These are phyloP conservation scores for Hirsutella minnesotensis DNA, from an alignment of 2,329 filamentous ascomycete genomes.

Conservation along the genomic window DNA sequence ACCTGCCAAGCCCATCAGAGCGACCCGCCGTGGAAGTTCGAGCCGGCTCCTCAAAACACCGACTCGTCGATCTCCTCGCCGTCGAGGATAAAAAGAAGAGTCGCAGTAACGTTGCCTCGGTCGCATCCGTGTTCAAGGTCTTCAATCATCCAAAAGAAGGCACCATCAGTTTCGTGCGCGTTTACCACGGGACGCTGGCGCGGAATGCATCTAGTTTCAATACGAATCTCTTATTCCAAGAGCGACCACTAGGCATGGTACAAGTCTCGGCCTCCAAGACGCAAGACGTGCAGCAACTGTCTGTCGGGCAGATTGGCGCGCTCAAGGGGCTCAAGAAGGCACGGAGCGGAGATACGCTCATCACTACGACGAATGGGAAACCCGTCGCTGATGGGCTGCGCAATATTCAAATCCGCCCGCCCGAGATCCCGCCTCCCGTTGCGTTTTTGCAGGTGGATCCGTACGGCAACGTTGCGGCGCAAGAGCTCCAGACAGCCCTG, in stretches of 20 bases:
- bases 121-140: slow-evolving; percentile 82
- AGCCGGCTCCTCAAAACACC: slow-evolving; percentile 41
- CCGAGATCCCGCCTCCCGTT: slow-evolving; percentile 82
- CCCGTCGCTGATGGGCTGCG: slow-evolving; percentile 58
- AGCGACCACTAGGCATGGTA: slow-evolving; percentile 68
- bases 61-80: slow-evolving; percentile 25
- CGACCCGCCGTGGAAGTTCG: slow-evolving; percentile 69
- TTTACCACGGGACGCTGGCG: slow-evolving; percentile 74
- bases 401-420: slow-evolving; percentile 72
- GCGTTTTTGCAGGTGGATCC: slow-evolving; percentile 93
- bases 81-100: slow-evolving; percentile 22
- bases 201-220: slow-evolving; percentile 74
- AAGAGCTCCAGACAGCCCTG: slow-evolving; percentile 64
- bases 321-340: slow-evolving; percentile 81
- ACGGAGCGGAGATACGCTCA: slow-evolving; percentile 86
- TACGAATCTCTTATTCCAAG: slow-evolving; percentile 67
- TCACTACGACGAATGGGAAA: slow-evolving; percentile 54
- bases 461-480: slow-evolving; percentile 65
- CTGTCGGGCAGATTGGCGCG: slow-evolving; percentile 85
- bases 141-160: slow-evolving; percentile 79
- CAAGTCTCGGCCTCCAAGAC: slow-evolving; percentile 86
- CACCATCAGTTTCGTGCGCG: slow-evolving; percentile 80
- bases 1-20: slow-evolving; percentile 73
- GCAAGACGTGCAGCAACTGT: slow-evolving; percentile 69
- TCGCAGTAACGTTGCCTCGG: slow-evolving; percentile 27